phyloP scores from a whole-genome alignment of 768 basidiomycete species.

The Boletus vermiculosoides region DNA sequence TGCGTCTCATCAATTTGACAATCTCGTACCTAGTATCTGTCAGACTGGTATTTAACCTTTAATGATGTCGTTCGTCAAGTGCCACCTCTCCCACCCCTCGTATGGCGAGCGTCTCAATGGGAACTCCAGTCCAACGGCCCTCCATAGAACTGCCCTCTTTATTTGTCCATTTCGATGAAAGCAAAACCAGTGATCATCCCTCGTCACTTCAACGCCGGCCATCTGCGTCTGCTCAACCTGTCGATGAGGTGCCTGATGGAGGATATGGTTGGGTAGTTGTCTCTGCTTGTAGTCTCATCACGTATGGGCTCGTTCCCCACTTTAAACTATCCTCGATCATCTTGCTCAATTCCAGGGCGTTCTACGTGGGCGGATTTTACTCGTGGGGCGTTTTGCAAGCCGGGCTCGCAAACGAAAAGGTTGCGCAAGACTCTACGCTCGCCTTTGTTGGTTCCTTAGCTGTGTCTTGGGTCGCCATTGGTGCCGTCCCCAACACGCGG shows the following conservation, averaged over 20 bases:
- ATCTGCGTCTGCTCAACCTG: neutral
- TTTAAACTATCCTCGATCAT: neutral
- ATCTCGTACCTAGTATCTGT: constrained; percentile 1
- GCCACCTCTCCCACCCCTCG: neutral
- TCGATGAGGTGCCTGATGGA: constrained; percentile 27
- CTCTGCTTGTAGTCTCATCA: constrained; percentile 27
- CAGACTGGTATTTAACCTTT: neutral
- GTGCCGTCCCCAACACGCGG: constrained; percentile 29
- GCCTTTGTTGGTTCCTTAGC: constrained; percentile 35
- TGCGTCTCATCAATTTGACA: neutral
- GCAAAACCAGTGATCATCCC: neutral
- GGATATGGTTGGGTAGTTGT: constrained; percentile 36
- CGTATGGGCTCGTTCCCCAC: constrained; percentile 15
- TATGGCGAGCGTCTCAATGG: neutral
- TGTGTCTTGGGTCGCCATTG: constrained; percentile 29
- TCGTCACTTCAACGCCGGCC: neutral
- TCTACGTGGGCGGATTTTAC: constrained; percentile 27
- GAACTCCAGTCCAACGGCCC: neutral
- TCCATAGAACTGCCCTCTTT: neutral
- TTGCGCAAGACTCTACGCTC: constrained; percentile 25
- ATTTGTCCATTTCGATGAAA: neutral
- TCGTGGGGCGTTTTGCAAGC: constrained; percentile 35
- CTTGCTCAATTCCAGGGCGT: constrained; percentile 19
- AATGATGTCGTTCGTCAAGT: neutral
- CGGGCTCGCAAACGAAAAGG: constrained; percentile 25